Evolutionary conservation across 2,329 filamentous ascomycete genomes (phyloP).

Genomic region (Tympanopsis confertula): DNA sequence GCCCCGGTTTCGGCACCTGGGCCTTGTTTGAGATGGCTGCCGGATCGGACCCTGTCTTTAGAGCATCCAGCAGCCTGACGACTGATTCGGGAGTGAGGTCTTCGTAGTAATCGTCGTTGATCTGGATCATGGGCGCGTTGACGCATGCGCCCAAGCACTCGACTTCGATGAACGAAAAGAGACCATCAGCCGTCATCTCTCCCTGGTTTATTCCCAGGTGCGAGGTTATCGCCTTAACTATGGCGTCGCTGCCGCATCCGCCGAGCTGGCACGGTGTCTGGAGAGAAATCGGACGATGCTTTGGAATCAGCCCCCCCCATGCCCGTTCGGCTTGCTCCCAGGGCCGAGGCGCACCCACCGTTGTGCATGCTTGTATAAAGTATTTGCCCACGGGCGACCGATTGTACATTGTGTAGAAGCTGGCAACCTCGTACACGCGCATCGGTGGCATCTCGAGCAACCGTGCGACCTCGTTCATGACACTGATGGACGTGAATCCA

Average conservation of each 20-base stretch:
- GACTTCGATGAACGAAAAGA: constrained; percentile 95
- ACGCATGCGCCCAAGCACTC: constrained; percentile 96
- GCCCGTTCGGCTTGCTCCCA: too few relatives aligned
- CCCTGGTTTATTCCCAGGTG: constrained; percentile 83
- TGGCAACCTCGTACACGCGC: constrained; percentile 97
- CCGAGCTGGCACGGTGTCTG: constrained; percentile 94
- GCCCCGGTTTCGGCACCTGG: constrained; percentile 68
- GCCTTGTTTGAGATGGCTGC: too few relatives aligned
- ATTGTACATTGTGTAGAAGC: constrained; percentile 99
- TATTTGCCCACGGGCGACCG: constrained; percentile 88
- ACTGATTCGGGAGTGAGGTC: constrained; percentile 88
- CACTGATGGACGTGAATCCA: constrained; percentile 94
- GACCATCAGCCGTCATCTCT: constrained; percentile 79
- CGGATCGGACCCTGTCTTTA: constrained; percentile 44
- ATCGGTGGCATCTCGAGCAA: constrained; percentile 96
- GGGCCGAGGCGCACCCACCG: too few relatives aligned
- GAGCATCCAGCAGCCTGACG: constrained; percentile 65
- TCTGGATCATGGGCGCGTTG: constrained; percentile 98
- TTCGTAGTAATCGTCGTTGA: constrained; percentile 99
- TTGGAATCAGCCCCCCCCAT: too few relatives aligned
- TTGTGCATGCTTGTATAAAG: constrained; percentile 95
- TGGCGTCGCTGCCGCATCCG: constrained; percentile 78
- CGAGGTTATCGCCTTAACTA: constrained; percentile 83
- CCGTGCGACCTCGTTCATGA: constrained; percentile 98
- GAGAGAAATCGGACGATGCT: not conserved